Conservation (phyloP, 1,284 basidiomycete genomes). For the Trametes pubescens region DNA sequence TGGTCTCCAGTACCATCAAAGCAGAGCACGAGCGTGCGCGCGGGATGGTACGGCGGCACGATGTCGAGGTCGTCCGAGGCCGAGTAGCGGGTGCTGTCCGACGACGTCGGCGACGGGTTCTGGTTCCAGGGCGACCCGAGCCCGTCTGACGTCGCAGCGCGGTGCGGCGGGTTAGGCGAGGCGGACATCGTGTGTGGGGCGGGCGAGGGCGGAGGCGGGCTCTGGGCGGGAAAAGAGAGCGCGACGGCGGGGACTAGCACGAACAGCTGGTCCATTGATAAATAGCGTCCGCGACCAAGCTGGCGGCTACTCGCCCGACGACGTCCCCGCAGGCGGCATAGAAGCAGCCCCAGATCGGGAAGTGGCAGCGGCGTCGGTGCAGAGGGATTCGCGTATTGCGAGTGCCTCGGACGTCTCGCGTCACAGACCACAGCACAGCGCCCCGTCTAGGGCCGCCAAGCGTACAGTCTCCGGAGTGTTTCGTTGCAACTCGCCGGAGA, state of each 20-base stretch:
- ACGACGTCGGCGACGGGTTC: conserved; percentile 4
- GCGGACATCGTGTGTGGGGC: background rate
- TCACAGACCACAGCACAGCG: background rate
- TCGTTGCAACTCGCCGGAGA: background rate
- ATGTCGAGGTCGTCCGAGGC: conserved; percentile 34
- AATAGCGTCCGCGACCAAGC: background rate
- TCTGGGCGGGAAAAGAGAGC: background rate
- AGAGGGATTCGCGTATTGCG: background rate
- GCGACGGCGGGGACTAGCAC: background rate
- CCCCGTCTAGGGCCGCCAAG: background rate
- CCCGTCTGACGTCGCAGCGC: conserved; percentile 16
- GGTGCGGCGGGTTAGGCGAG: conserved; percentile 3
- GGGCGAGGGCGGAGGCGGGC: background rate
- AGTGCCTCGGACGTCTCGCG: background rate
- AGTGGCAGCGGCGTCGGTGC: background rate
- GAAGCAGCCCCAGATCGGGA: conserved; percentile 5
- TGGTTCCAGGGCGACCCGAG: conserved; percentile 1
- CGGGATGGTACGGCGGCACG: conserved; percentile 44
- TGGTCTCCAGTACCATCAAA: conserved; percentile 68
- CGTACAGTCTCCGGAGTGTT: background rate
- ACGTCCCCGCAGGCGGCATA: background rate
- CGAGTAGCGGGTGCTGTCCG: conserved; percentile 12
- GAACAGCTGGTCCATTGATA: background rate
- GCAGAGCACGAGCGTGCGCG: conserved; percentile 58
- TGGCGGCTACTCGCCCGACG: conserved; percentile 6